Base-by-base conservation (phyloP, 2,329 filamentous ascomycete species). In the Ambrosiella beaveri region DNA sequence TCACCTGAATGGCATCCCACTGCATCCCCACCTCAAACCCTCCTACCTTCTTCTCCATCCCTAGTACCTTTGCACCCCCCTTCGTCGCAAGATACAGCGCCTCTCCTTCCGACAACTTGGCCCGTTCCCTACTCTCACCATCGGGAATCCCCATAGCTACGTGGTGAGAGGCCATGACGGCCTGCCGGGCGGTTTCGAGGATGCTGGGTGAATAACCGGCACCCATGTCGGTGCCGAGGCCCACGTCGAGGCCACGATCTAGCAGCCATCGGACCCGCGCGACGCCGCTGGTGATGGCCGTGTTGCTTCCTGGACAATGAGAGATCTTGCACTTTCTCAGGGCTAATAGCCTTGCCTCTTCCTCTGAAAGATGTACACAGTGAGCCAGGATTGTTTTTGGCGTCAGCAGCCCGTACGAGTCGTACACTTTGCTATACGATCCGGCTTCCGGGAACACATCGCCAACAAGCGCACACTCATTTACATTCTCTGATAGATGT, bases 291-390 rank as follows among this genome's bases (percentile, higher is more conserved):
- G 87, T 87, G 54, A 98, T 75, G 0, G 86, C 82, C 5, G 81
- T 84, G 70, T 98, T 98, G 64, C 83, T 88, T 57, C 85, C 86
- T 0, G 91, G 91, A 68, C 91, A 97, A 70, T 97, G 91, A 4
- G 80, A 80, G 15, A 97, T 76, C 63, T 86, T 88, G 3, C 81
- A 74, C 3, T 77, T 71, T 0, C 84, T 73, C 1, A 65, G 60
- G 0, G 78, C 78, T 57, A 96, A 78, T 9, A 91, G 69, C 8
- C 67, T 67, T 0, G 80, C 78, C 70, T 96, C 91, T 0, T 72
- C 74, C 0, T 80, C 75, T 0, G 74, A 76, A 7, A 96, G 72
- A 69, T 96, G 86, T 0, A 97, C 75, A 0, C 81, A 88, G 67
- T 97, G 91, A 2, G 90, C 91, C 8, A 97, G 76, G 58, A 96